Evolutionary conservation across 2,329 filamentous ascomycete species (phyloP), one percentile per base, ranked within the genome.

Genomic region (Salinomyces thailandicus): DNA sequence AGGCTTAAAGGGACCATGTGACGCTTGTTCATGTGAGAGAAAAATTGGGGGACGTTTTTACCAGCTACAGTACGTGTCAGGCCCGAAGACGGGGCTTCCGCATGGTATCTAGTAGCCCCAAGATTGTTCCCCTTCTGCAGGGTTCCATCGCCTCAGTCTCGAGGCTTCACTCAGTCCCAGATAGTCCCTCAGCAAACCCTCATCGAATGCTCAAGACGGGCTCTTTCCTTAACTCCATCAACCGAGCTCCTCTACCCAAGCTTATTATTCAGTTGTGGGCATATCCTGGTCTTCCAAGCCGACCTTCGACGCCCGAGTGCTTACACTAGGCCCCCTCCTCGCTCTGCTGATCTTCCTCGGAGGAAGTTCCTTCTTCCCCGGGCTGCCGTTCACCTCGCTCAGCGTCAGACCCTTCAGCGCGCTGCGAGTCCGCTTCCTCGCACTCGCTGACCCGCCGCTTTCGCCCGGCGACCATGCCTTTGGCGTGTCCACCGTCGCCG

Each of bases 351-450:
- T 39, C 47, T 55, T 55, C 33, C 49, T 40, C 12, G 38, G 27
- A 3, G 49, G 42, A 34, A 43, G 46, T 12, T 42, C 43, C 27
- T 46, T 45, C 46, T 52, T 51, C 35, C 47, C 48, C 2, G 49
- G 48, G 14, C 46, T 49, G 5, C 48, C 48, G 13, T 47, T 48
- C 4, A 46, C 47, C 14, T 47, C 45, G 27, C 47, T 45, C 35
- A 49, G 31, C 18, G 39, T 44, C 30, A 51, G 33, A 17, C 38
- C 34, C 34, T 40, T 45, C n/a, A 52, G 35, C 15, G 49, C 41
- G 7, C 45, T 38, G 11, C 52, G 48, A 4, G 50, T 52, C 18
- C 51, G 47, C 44, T 55, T 55, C 38, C 47, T 52, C 15, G 27
- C 27, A 8, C 19, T 27, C 12, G 38, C 36, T 15, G 41, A 35